Conservation (phyloP, 129 eudicot genomes). For the Flaveria linearis region DNA sequence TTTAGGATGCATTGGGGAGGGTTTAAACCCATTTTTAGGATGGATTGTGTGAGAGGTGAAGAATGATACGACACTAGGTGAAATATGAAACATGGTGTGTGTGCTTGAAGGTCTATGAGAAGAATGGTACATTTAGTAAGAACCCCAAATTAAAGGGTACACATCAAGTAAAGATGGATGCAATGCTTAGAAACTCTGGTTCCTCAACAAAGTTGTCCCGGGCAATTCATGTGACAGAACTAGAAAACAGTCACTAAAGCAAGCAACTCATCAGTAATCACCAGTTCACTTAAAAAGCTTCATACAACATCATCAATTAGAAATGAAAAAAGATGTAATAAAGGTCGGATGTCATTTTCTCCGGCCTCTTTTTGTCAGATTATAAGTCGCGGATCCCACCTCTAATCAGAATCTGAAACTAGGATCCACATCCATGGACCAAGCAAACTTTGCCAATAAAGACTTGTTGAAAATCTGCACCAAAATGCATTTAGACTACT, state of each 20-base stretch:
- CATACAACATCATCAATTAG: constrained; percentile 25
- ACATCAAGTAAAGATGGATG: too few species aligned
- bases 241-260: not conserved
- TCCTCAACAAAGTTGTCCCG: not conserved
- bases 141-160: too few species aligned
- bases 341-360: constrained; percentile 11
- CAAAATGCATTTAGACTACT: not conserved
- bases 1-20: too few species aligned
- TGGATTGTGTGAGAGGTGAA: too few species aligned
- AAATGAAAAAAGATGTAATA: constrained; percentile 24
- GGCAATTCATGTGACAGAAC: not conserved
- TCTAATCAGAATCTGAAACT: constrained; percentile 76
- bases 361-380: constrained; percentile 20
- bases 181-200: not conserved
- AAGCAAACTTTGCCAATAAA: constrained; percentile 83
- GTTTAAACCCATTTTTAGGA: too few species aligned
- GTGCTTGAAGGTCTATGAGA: too few species aligned
- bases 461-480: constrained; percentile 93
- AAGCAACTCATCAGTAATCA: constrained; percentile 1
- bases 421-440: constrained; percentile 97
- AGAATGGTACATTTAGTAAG: too few species aligned
- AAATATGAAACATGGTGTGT: too few species aligned
- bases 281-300: constrained; percentile 22
- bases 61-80: too few species aligned
- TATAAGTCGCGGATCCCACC: constrained; percentile 16